Percentiles rank a stretch among this genome's conserved stretches.
phyloP scores from a whole-genome alignment of 2,329 filamentous ascomycete species.

The Claviceps digitariae region DNA sequence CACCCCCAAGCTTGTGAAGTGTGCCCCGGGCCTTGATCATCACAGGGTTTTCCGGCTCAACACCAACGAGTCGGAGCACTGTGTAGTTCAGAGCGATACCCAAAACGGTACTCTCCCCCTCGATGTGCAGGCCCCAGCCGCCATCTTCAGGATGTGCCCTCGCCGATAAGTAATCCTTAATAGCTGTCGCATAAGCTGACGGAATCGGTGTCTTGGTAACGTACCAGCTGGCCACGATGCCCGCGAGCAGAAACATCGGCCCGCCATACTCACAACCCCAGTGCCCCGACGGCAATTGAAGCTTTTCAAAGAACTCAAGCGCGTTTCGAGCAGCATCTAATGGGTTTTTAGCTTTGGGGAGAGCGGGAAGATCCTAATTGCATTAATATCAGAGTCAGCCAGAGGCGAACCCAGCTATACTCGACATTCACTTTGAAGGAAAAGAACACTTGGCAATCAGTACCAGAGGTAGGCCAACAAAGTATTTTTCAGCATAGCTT shows the following conservation, averaged over 20 bases:
- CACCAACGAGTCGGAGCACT: slow-evolving; percentile 65
- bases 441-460: slow-evolving; percentile 5
- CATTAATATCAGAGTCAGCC: background rate
- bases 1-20: slow-evolving; percentile 76
- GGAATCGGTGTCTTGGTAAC: slow-evolving; percentile 80
- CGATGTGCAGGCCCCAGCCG: slow-evolving; percentile 95
- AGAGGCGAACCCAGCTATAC: background rate
- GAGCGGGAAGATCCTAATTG: slow-evolving; percentile 54
- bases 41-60: slow-evolving; percentile 66
- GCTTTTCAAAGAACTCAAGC: slow-evolving; percentile 73
- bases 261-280: slow-evolving; percentile 98
- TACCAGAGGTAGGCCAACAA: slow-evolving; percentile 68
- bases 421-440: too few relatives aligned
- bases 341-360: slow-evolving; percentile 57
- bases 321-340: slow-evolving; percentile 71
- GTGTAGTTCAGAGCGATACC: slow-evolving; percentile 85
- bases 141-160: slow-evolving; percentile 76
- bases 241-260: slow-evolving; percentile 87
- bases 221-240: slow-evolving; percentile 75
- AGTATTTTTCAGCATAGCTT: slow-evolving; percentile 78
- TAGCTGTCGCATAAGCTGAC: slow-evolving; percentile 66
- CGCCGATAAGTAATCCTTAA: slow-evolving; percentile 83
- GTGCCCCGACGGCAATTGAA: slow-evolving; percentile 79
- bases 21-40: slow-evolving; percentile 76
- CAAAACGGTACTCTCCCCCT: slow-evolving; percentile 84